Percentiles rank a stretch among this genome's conserved stretches.
Conservation (phyloP, 768 basidiomycete species). For the Nidularia pulvinata region DNA sequence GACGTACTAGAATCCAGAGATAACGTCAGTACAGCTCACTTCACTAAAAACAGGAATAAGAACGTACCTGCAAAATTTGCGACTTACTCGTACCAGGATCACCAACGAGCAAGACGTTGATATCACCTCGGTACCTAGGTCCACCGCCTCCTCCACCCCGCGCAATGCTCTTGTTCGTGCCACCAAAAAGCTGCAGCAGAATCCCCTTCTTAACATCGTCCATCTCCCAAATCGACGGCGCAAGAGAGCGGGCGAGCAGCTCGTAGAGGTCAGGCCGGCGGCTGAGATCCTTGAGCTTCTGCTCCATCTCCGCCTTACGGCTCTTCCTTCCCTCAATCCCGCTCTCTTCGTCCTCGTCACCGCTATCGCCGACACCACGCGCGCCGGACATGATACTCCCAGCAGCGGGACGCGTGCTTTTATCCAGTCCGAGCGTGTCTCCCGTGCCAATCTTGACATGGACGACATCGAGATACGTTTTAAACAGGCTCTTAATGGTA, state of each 20-base stretch:
- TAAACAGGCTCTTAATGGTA: constrained; percentile 94
- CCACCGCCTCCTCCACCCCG: constrained; percentile 95
- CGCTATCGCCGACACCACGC: constrained; percentile 69
- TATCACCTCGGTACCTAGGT: constrained; percentile 95
- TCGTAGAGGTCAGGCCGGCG: constrained; percentile 84
- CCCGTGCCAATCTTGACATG: constrained; percentile 83
- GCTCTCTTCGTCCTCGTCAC: constrained; percentile 62
- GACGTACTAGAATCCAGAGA: constrained; percentile 67
- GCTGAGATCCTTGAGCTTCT: constrained; percentile 73
- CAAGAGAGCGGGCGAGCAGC: constrained; percentile 79
- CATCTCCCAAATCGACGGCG: constrained; percentile 97
- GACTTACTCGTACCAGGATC: constrained; percentile 98
- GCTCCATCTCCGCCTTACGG: constrained; percentile 75
- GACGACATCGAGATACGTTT: constrained; percentile 96
- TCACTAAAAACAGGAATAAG: not conserved
- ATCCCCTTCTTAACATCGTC: constrained; percentile 99
- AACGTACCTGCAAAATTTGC: constrained; percentile 84
- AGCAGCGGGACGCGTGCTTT: constrained; percentile 69
- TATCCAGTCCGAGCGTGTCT: constrained; percentile 74
- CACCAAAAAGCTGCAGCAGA: constrained; percentile 93
- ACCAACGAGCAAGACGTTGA: constrained; percentile 96
- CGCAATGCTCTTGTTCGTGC: constrained; percentile 95
- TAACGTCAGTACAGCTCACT: not conserved
- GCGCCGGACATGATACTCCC: constrained; percentile 71
- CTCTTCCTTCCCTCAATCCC: constrained; percentile 38